Evolutionary conservation across 1,284 basidiomycete species (phyloP), one percentile per base, ranked within the genome.

Genomic region (Cerioporus squamosus): DNA sequence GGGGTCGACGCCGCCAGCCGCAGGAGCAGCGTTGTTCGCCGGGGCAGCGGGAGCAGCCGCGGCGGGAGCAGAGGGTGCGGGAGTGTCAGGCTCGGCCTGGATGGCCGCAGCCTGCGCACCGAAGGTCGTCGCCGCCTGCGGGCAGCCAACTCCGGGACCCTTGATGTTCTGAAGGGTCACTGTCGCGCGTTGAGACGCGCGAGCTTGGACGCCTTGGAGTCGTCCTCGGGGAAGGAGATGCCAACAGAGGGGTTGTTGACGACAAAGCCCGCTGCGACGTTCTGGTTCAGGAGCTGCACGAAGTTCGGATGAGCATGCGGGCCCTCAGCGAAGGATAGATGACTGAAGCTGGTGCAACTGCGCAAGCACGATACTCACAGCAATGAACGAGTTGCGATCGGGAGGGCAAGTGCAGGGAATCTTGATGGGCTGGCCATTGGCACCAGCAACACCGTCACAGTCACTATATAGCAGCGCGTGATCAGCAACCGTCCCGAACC

Each of bases 191-290:
- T 75, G 51, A 89, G 73, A 33, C 87, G 82, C 1, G 82, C 76
- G 44, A 81, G 68, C 65, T 83, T 74, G 48, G 83, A 83, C 18
- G 73, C 75, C 58, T 76, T 77, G 40, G 82, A 86, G 66, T 77
- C 72, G 67, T 85, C 86, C 1, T 77, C 77, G 20, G 87, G 87
- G 79, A 88, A 89, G 3, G 79, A 77, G 12, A 88, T 69, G 18
- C 70, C 55, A 39, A 87, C 76, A 22, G 72, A 68, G 4, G 87
- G 81, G 70, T 90, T 89, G 72, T 86, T 86, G 48, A 85, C 74
- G 12, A 78, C 85, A 59, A 78, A 75, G 10, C 86, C 86, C 17
- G 82, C 86, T 33, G 76, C 79, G 44, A 87, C 83, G 66, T 89
- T 86, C 49, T 77, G 75, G 66, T 79, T 83, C 57, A 88, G 70